phyloP scores from a whole-genome alignment of 2,329 filamentous ascomycete genomes.

The Cryphonectria nitschkei region DNA sequence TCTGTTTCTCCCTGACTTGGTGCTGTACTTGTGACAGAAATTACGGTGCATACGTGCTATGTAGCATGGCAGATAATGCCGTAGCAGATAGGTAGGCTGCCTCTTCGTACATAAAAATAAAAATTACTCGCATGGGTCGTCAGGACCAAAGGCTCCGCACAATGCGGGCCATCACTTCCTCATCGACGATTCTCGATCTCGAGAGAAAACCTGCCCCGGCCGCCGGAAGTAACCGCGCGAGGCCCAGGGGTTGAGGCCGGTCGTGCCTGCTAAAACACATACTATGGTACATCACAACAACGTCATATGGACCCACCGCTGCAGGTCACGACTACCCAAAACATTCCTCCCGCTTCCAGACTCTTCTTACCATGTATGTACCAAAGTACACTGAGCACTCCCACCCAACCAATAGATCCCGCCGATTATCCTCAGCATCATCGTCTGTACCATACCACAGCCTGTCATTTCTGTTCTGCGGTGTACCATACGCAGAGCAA shows the following conservation, averaged over 20 bases:
- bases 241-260: not conserved
- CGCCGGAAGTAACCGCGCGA: conserved; percentile 9
- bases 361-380: not conserved
- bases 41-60: not conserved
- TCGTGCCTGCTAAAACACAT: not conserved
- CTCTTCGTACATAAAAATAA: not conserved
- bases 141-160: conserved; percentile 16
- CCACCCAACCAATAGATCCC: not conserved
- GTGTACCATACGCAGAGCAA: not conserved
- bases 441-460: not conserved
- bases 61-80: not conserved
- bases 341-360: not conserved
- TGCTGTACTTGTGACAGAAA: not conserved
- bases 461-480: not conserved
- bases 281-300: conserved; percentile 15
- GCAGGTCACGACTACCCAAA: not conserved
- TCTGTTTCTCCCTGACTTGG: no score
- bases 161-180: not conserved
- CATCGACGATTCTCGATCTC: conserved; percentile 10
- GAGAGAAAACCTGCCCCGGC: not conserved
- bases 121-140: not conserved
- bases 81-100: not conserved
- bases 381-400: not conserved
- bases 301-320: conserved; percentile 25
- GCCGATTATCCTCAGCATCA: not conserved